Evolutionary conservation across 2,329 filamentous ascomycete genomes (phyloP), one percentile per base, ranked within the genome.

Genomic region (Colletotrichum limetticola): DNA sequence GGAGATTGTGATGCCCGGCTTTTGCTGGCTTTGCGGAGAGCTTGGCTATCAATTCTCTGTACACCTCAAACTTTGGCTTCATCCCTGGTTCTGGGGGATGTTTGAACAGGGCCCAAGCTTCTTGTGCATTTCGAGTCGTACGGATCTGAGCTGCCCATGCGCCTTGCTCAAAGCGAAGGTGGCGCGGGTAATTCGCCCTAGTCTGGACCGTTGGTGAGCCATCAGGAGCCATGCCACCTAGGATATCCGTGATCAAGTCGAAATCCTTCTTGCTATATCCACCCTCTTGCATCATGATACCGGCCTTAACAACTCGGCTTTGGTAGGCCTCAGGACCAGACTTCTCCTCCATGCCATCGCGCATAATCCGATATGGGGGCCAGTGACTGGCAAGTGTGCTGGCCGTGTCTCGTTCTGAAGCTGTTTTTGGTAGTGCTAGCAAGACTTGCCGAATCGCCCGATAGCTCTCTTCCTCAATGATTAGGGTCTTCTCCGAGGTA

Each of bases 11-110:
- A 32, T 76, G 66, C 16, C 71, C 42, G 7, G 73, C 68, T 22
- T 78, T 74, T 28, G 80, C 76, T 4, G 77, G 75, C 4, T 77
- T 78, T 7, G 83, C 85, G 22, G 84, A 79, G 1, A 92, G 82
- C 77, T 91, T 92, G 66, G 86, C 78, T 74, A 92, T 89, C 88
- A 92, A 90, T 69, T 89, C 88, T 8, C 84, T 83, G 76, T 91
- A 92, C 60, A 91, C 86, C 16, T 81, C 76, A 5, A 77, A 70
- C 4, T 81, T 82, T 3, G 87, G 86, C 32, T 76, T 77, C 69
- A 81, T 75, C 16, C 76, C 81, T 28, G 77, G 72, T 49, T 74
- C 72, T 1, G 83, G 84, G 1, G 83, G 83, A 71, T 78, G 78
- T 70, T 83, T 82, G 71, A 89, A 86, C 56, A 83, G 80, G 5